phyloP scores from a whole-genome alignment of 1,139 yeast species.

The Yamadazyma aaseri region DNA sequence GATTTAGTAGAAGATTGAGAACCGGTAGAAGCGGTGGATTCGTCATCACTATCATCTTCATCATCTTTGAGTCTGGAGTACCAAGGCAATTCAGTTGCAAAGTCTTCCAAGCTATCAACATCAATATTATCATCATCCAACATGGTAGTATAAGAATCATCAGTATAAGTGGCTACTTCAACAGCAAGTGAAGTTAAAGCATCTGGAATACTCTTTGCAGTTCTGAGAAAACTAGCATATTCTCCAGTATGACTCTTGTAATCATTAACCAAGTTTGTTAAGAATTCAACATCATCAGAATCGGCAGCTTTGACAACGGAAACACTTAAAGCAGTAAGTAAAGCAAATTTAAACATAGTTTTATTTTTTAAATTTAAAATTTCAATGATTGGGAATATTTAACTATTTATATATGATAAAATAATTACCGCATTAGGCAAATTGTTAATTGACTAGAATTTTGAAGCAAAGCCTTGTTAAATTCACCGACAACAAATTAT shows the following conservation, averaged over 20 bases:
- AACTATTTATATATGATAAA: conserved; percentile 4
- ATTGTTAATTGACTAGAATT: too few species aligned
- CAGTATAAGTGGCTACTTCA: conserved; percentile 40
- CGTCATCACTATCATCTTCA: conserved; percentile 12
- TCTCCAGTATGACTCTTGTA: conserved; percentile 24
- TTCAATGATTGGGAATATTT: not conserved
- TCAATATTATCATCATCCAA: conserved; percentile 20
- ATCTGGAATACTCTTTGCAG: conserved; percentile 34
- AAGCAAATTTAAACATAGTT: conserved; percentile 5
- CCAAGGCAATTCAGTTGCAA: conserved; percentile 47
- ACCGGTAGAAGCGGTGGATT: conserved; percentile 12
- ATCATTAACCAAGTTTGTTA: conserved; percentile 42
- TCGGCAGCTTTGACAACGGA: conserved; percentile 28
- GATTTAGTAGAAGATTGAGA: conserved; percentile 9
- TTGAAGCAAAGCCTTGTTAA: too few species aligned
- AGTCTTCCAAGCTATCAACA: conserved; percentile 25
- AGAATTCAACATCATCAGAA: conserved; percentile 30
- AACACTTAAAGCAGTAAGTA: conserved; percentile 5
- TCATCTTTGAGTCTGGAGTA: conserved; percentile 28
- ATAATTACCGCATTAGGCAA: conserved; percentile 7
- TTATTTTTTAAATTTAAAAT: not conserved
- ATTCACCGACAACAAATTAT: too few species aligned
- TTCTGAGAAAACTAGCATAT: conserved; percentile 31
- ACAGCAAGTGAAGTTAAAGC: conserved; percentile 37
- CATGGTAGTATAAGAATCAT: conserved; percentile 38